phyloP scores from a whole-genome alignment of 2,329 filamentous ascomycete genomes.

The Westerdykella aurantiaca region DNA sequence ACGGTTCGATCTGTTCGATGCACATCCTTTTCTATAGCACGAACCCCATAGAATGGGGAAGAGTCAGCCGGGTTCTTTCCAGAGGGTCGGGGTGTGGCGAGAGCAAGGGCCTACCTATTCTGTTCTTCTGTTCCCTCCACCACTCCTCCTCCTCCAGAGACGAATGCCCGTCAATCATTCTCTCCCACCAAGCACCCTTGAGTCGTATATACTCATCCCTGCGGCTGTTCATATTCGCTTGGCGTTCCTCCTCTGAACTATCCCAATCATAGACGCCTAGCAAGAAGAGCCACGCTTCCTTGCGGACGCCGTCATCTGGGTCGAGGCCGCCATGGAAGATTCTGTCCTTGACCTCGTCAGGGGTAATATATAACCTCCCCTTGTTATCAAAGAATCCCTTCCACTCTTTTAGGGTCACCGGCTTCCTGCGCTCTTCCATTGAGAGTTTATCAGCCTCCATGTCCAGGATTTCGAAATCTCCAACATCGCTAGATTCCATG shows the following conservation, averaged over 20 bases:
- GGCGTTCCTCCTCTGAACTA: conserved; percentile 78
- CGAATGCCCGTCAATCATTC: conserved; percentile 74
- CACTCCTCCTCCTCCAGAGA: conserved; percentile 81
- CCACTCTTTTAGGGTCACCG: conserved; percentile 82
- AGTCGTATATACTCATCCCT: conserved; percentile 90
- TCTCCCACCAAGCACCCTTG: conserved; percentile 95
- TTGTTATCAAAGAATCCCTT: conserved; percentile 79
- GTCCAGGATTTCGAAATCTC: conserved; percentile 91
- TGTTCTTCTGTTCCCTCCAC: conserved; percentile 90
- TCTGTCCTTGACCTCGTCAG: conserved; percentile 93
- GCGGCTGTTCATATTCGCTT: conserved; percentile 73
- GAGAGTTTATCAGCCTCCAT: conserved; percentile 66
- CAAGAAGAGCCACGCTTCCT: conserved; percentile 94
- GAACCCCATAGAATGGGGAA: conserved; percentile 51
- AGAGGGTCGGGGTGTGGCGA: conserved; percentile 1
- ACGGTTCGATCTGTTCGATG: conserved; percentile 94
- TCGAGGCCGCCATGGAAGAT: conserved; percentile 92
- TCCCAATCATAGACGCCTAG: conserved; percentile 92
- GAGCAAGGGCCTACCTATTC: conserved; percentile 67
- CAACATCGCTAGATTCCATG: conserved; percentile 89
- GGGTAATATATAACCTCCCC: conserved; percentile 70
- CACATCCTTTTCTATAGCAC: conserved; percentile 84
- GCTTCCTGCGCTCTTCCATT: conserved; percentile 68
- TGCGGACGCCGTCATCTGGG: conserved; percentile 82
- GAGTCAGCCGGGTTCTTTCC: conserved; percentile 36